Percentiles rank a stretch among this genome's conserved stretches.
Conservation (phyloP, 139 green algal genomes). For the Mesotaenium endlicherianum region DNA sequence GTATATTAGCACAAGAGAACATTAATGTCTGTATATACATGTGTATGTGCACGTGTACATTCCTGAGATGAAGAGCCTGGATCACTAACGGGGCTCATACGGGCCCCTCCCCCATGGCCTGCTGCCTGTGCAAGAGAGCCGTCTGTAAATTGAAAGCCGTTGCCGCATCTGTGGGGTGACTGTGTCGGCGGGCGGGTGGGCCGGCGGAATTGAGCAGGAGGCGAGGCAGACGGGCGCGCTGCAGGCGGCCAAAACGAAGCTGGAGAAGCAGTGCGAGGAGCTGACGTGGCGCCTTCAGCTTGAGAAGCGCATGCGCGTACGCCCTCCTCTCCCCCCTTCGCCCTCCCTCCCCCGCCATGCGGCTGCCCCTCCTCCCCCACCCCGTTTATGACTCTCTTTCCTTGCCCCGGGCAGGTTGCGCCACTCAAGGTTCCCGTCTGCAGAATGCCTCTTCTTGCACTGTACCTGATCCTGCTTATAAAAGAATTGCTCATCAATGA, state of each 20-base stretch:
- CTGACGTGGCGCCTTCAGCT: constrained; percentile 52
- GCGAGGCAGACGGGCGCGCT: constrained; percentile 42
- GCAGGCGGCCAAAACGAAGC: constrained; percentile 42
- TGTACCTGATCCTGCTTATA: no score
- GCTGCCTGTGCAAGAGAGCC: background rate
- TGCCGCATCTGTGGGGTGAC: background rate
- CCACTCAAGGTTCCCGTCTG: background rate
- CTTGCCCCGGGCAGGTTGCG: background rate
- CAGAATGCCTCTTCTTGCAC: no score
- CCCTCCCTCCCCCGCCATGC: no score
- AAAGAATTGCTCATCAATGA: no score
- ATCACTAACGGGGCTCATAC: no score
- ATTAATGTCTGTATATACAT: no score
- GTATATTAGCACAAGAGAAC: no score
- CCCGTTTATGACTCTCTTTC: background rate
- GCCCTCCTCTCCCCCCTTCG: background rate
- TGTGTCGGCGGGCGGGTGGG: no score
- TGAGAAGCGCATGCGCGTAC: constrained; percentile 30
- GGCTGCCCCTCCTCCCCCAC: no score
- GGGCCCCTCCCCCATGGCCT: no score
- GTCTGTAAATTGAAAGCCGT: background rate
- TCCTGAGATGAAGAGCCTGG: no score
- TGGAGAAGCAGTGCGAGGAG: constrained; percentile 47
- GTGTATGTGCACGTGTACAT: no score
- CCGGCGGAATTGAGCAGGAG: constrained; percentile 14